phyloP scores from a whole-genome alignment of 805 yeast genomes.

The Kluyveromyces aestuarii region DNA sequence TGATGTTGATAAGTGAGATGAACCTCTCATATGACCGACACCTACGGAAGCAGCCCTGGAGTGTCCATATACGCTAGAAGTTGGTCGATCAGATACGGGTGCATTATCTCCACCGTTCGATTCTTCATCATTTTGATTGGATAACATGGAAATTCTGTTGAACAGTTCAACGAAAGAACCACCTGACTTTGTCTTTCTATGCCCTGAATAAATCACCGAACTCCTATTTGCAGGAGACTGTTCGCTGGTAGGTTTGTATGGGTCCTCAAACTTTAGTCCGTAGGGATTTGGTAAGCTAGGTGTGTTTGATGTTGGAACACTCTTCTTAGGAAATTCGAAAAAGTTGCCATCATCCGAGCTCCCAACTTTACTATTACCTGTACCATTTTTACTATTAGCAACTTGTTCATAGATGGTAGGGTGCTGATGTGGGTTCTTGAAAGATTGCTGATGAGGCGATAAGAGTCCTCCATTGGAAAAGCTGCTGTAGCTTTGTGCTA shows the following conservation, averaged over 20 bases:
- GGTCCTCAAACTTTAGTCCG: background rate
- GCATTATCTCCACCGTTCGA: conserved; percentile 1
- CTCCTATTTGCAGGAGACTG: conserved; percentile 10
- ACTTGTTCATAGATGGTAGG: conserved; percentile 21
- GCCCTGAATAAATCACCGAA: conserved; percentile 17
- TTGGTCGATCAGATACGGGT: conserved; percentile 27
- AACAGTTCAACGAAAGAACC: conserved; percentile 29
- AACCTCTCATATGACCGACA: conserved; percentile 10
- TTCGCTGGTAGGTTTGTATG: background rate
- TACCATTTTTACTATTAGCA: background rate
- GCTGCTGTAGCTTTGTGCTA: conserved; percentile 4
- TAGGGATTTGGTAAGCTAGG: conserved; percentile 2
- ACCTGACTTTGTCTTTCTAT: conserved; percentile 24
- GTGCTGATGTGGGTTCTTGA: conserved; percentile 13
- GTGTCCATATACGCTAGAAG: conserved; percentile 34
- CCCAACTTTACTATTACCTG: conserved; percentile 1
- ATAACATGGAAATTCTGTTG: conserved; percentile 23
- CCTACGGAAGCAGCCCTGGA: conserved; percentile 15
- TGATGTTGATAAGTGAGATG: conserved; percentile 13
- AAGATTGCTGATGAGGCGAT: conserved; percentile 5
- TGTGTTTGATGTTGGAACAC: conserved; percentile 3
- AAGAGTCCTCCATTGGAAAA: background rate
- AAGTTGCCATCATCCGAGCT: background rate
- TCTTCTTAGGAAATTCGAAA: conserved; percentile 1
- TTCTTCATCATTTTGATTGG: conserved; percentile 6